Conservation (phyloP, 1,284 basidiomycete species). For the Heterobasidion parviporum region DNA sequence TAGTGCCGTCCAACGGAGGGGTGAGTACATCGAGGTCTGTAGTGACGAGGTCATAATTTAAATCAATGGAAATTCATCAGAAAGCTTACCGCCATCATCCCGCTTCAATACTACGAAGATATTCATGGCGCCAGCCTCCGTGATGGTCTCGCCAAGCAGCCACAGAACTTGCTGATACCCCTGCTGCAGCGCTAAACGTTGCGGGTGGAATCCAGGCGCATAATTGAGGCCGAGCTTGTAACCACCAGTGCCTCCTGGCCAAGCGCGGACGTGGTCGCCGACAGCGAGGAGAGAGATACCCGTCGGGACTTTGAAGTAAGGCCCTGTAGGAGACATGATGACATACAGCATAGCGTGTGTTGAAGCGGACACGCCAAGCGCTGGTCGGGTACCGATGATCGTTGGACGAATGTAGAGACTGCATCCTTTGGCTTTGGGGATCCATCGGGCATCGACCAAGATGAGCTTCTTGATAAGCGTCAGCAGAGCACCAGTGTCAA, state of each 20-base stretch:
- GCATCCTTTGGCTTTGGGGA: slow-evolving; percentile 60
- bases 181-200: slow-evolving; percentile 47
- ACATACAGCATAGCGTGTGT: slow-evolving; percentile 68
- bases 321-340: slow-evolving; percentile 58
- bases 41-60: background rate
- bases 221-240: slow-evolving; percentile 70
- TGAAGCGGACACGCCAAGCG: slow-evolving; percentile 62
- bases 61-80: background rate
- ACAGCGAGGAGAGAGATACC: slow-evolving; percentile 67
- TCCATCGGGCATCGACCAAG: slow-evolving; percentile 63
- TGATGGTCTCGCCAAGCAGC: slow-evolving; percentile 32
- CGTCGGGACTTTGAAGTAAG: slow-evolving; percentile 64
- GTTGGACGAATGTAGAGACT: slow-evolving; percentile 79
- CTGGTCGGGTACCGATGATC: slow-evolving; percentile 74
- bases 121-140: slow-evolving; percentile 59
- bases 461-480: slow-evolving; percentile 67
- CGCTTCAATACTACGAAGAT: slow-evolving; percentile 46
- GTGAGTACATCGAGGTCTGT: slow-evolving; percentile 61
- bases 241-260: slow-evolving; percentile 74
- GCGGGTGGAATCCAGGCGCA: slow-evolving; percentile 58
- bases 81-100: slow-evolving; percentile 32
- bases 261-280: slow-evolving; percentile 63
- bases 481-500: slow-evolving; percentile 57
- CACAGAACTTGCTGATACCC: slow-evolving; percentile 72
- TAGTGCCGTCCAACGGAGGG: slow-evolving; percentile 69